Base-by-base conservation (phyloP, 345 rosid genomes). In the Combretum micranthum region DNA sequence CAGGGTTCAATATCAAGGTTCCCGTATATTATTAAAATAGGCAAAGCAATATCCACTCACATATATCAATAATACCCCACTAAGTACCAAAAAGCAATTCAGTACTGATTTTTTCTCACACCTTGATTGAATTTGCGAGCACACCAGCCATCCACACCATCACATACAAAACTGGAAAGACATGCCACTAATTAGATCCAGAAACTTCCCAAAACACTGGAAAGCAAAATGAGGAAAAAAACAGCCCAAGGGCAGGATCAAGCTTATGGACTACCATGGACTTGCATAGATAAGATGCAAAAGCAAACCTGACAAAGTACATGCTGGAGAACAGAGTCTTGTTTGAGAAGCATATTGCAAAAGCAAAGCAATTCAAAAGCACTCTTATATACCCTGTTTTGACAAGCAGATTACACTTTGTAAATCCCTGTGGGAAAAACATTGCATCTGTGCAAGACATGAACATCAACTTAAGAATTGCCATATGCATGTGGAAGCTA, bases 51-150 rank as follows among this genome's bases (percentile, higher is more conserved):
- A 32, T 32, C 39, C 39, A 32, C 39, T 46, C 2, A 46, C 13
- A 46, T 2, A 46, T 17, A 15, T 46, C 16, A 17, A 15, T 49
- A 49, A 50, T 25, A 50, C 53, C 5, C 23, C 13, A 17, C 22
- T 55, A 50, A 48, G 58, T 7, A 17, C 20, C 43, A 53, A 22
- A 37, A 17, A 23, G 54, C 57, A 12, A 12, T 2, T 21, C 15
- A 0, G 64, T 23, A 63, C 13, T 20, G 52, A 52, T 47, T 49
- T 26, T 17, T 47, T 32, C 39, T 12, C 62, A 58, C 61, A 87
- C 96, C 93, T 84, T 92, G 98, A 68, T 92, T 84, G 72, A 88
- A 88, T 75, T 81, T 92, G 53, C 96, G 95, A 55, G 98, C 96
- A 62, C 88, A 85, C 94, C 97, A 89, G 47, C 96, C 97, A 70